Evolutionary conservation across 306 rosid genomes (phyloP).

Genomic region (Cicer yamashitae): DNA sequence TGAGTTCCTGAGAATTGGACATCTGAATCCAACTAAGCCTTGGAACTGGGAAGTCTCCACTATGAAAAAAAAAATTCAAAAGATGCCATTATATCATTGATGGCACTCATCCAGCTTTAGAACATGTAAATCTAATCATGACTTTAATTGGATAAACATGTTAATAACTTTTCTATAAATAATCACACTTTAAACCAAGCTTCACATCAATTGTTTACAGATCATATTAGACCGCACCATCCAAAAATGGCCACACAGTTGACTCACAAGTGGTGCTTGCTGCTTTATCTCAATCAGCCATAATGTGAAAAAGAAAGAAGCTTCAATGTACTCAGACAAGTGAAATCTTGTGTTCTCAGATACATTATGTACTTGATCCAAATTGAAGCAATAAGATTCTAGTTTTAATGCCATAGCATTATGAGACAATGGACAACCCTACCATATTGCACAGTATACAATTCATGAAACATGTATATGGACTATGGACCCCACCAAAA

Average conservation of each 20-base stretch:
- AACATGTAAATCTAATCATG: conserved; percentile 26
- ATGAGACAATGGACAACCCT: conserved; percentile 45
- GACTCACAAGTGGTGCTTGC: conserved; percentile 36
- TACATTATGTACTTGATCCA: conserved; percentile 22
- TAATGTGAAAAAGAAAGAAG: conserved; percentile 33
- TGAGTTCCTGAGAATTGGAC: conserved; percentile 4
- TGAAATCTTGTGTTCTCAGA: conserved; percentile 33
- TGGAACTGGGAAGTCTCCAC: conserved; percentile 27
- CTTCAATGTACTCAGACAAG: conserved; percentile 44
- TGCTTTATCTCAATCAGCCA: conserved; percentile 44
- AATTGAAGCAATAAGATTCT: conserved; percentile 44
- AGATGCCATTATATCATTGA: conserved; percentile 36
- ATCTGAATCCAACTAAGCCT: conserved; percentile 29
- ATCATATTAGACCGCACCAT: conserved; percentile 35
- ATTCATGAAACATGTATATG: conserved; percentile 38
- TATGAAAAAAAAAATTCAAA: conserved; percentile 39
- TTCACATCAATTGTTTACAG: conserved; percentile 17
- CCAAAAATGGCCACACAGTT: conserved; percentile 25
- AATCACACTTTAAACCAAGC: conserved; percentile 41
- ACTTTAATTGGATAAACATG: conserved; percentile 37
- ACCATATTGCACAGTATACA: conserved; percentile 45
- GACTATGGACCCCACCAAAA: conserved; percentile 56
- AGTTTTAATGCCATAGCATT: conserved; percentile 48
- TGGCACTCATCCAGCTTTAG: conserved; percentile 37
- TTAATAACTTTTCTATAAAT: not conserved